Percentiles rank a stretch among this genome's conserved stretches.
Evolutionary conservation across 23 red algal genomes (phyloP).

Genomic region (Gracilaria domingensis): DNA sequence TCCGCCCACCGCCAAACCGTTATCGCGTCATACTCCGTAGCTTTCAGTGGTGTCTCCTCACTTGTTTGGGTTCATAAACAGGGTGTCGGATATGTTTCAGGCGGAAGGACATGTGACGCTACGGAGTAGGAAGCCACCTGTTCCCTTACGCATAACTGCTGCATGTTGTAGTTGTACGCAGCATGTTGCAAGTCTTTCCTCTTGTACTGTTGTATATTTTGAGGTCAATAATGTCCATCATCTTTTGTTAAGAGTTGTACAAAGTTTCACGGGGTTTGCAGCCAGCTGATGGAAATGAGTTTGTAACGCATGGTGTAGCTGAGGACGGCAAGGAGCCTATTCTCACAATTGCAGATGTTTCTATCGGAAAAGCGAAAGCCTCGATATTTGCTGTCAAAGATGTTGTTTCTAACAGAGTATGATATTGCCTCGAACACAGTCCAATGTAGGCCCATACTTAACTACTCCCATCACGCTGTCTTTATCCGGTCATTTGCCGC

Average conservation of each 20-base stretch:
- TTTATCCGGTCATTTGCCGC: background rate
- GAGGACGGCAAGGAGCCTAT: conserved; percentile 31
- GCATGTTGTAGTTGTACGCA: conserved; percentile 68
- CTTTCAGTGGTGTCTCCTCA: conserved; percentile 5
- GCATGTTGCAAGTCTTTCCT: conserved; percentile 62
- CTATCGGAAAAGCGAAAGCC: conserved; percentile 38
- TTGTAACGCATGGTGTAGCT: background rate
- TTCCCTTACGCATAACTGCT: conserved; percentile 47
- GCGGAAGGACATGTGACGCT: conserved; percentile 30
- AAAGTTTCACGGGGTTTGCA: conserved; percentile 44
- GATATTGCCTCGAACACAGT: conserved; percentile 23
- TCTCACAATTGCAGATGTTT: conserved; percentile 53
- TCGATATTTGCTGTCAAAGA: conserved; percentile 67
- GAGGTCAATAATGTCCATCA: conserved; percentile 63
- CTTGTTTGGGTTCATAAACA: conserved; percentile 72
- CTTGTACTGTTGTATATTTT: conserved; percentile 73
- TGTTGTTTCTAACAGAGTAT: conserved; percentile 22
- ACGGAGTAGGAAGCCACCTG: conserved; percentile 84
- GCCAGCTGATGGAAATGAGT: conserved; percentile 10
- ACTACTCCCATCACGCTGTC: conserved; percentile 19
- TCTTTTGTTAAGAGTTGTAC: conserved; percentile 24
- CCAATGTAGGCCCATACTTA: background rate
- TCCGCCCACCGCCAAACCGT: background rate
- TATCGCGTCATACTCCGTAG: too few species aligned
- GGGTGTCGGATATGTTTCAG: conserved; percentile 67